Evolutionary conservation across 148 eudicot genomes (phyloP).

Genomic region (Salicornia ramosissima): DNA sequence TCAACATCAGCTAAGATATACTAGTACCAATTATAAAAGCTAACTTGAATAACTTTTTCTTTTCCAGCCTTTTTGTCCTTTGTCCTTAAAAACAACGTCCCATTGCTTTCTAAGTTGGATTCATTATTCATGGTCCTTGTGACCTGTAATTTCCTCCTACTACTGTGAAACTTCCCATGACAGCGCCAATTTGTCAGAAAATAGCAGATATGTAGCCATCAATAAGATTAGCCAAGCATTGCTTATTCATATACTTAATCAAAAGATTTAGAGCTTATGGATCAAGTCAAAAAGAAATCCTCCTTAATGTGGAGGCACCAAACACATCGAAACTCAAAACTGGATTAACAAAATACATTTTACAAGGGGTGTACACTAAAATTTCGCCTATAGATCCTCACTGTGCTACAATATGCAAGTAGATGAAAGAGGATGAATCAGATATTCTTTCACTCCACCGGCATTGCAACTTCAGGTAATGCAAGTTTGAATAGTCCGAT

Average conservation of each 20-base stretch:
- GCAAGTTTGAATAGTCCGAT: conserved; percentile 11
- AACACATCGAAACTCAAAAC: background rate
- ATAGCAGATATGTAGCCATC: background rate
- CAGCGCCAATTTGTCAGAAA: too few species aligned
- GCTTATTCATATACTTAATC: conserved; percentile 9
- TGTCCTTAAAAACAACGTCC: too few species aligned
- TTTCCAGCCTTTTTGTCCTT: too few species aligned
- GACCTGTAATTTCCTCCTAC: too few species aligned
- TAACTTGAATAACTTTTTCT: too few species aligned
- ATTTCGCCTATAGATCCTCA: conserved; percentile 17
- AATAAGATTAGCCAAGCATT: conserved; percentile 8
- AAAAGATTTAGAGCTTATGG: background rate
- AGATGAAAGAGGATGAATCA: conserved; percentile 1
- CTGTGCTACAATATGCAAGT: background rate
- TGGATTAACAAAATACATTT: background rate
- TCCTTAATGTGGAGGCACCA: conserved; percentile 11
- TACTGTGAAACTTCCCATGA: too few species aligned
- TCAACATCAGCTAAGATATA: too few species aligned
- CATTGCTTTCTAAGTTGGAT: too few species aligned
- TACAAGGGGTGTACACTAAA: conserved; percentile 17
- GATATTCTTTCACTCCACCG: background rate
- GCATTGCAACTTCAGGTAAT: conserved; percentile 4
- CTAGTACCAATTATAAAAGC: too few species aligned
- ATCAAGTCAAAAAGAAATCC: conserved; percentile 8
- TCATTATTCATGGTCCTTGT: too few species aligned